Conservation (phyloP, 495 filamentous ascomycete genomes). For the Penicillium angulare region DNA sequence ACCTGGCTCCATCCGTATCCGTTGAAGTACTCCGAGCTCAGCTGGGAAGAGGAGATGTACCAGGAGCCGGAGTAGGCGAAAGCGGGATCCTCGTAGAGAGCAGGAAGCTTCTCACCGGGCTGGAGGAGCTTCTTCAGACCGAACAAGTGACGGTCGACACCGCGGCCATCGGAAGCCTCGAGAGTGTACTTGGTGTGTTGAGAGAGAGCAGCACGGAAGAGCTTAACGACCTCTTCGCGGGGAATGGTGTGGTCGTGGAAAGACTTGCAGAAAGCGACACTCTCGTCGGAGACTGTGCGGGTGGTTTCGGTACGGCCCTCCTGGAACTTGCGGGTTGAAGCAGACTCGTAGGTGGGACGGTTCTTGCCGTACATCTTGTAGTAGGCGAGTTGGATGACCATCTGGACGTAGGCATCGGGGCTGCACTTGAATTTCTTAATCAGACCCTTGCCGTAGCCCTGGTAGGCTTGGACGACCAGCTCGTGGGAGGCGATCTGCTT, state of each 20-base stretch:
- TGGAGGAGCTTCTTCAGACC: constrained; percentile 89
- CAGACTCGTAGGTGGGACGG: constrained; percentile 97
- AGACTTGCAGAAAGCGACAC: constrained; percentile 84
- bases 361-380: constrained; percentile 99
- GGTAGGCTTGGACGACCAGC: constrained; percentile 89
- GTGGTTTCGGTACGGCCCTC: constrained; percentile 96
- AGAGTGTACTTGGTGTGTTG: constrained; percentile 87
- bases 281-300: constrained; percentile 87
- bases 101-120: constrained; percentile 78
- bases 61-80: constrained; percentile 82
- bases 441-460: constrained; percentile 95
- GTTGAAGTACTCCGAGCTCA: constrained; percentile 97
- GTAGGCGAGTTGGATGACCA: constrained; percentile 98
- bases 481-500: constrained; percentile 83
- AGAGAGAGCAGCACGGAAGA: constrained; percentile 78
- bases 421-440: constrained; percentile 99
- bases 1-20: constrained; percentile 99
- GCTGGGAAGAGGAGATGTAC: constrained; percentile 84
- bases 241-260: constrained; percentile 66
- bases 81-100: constrained; percentile 81
- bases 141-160: constrained; percentile 95
- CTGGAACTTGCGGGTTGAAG: constrained; percentile 91
- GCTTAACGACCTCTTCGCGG: constrained; percentile 60
- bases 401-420: constrained; percentile 96
- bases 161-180: constrained; percentile 85